Conservation (phyloP, 192 early-diverging fungal genomes). For the Powellomyces hirtus region DNA sequence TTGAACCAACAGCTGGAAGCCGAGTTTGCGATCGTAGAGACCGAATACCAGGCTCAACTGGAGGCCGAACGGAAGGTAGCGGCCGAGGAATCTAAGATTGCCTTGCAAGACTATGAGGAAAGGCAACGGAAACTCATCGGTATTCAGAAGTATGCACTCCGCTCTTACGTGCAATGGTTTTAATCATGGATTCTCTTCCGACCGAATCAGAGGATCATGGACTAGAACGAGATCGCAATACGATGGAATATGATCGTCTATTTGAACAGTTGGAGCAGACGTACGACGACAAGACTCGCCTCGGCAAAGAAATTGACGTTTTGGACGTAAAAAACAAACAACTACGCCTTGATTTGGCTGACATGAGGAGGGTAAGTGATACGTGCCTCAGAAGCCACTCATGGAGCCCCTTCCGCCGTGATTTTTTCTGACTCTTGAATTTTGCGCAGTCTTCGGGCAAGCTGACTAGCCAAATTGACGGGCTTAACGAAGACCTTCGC, state of each 20-base stretch:
- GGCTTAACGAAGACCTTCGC: conserved; percentile 9
- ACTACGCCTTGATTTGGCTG: conserved; percentile 28
- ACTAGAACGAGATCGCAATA: not conserved
- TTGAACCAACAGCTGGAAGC: not conserved
- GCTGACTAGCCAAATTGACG: not conserved
- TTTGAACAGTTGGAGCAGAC: not conserved
- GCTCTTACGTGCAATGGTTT: too few species aligned
- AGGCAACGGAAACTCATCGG: too few species aligned
- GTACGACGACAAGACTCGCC: conserved; percentile 15
- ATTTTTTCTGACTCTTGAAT: not conserved
- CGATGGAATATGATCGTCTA: conserved; percentile 9
- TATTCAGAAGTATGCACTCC: not conserved
- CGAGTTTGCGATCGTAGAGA: not conserved
- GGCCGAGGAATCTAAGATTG: not conserved
- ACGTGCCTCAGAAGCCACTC: not conserved
- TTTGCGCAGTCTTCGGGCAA: not conserved
- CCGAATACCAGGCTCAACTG: not conserved
- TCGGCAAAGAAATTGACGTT: conserved; percentile 19
- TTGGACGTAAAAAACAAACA: conserved; percentile 30
- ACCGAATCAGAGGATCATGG: not conserved
- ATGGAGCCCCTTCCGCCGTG: not conserved
- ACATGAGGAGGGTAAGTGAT: conserved; percentile 28
- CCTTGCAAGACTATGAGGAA: not conserved
- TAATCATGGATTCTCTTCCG: too few species aligned
- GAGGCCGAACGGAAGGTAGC: not conserved